Base-by-base conservation (phyloP, 176 grass and related monocot species). In the Ensete ventricosum region DNA sequence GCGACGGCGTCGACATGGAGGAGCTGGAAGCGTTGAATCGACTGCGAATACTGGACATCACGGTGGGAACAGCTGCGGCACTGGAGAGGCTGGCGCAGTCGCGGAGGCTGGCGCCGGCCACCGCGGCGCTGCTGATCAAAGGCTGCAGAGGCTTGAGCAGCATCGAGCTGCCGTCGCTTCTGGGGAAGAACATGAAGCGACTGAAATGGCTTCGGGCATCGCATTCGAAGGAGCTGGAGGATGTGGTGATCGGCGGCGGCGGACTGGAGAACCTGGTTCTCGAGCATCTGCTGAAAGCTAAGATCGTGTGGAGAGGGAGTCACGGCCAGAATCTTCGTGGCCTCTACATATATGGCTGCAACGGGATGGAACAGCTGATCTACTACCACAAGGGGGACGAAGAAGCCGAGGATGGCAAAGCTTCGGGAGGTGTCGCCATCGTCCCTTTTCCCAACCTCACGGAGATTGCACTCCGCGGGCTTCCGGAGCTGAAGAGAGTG, bases 381-480 rank as follows among this genome's bases (percentile, higher is more conserved):
- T 85, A 82, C 55, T 85, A 82, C 53, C 81, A 80, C 34, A 50
- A 73, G 34, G 52, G 72, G 0, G 83, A 77, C n/a, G 77, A 62
- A 9, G 82, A 92, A 65, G 74, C 55, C 1, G 78, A 14, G 2
- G 50, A n/a, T 1, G 22, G 60, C 2, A 12, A 55, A 60, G 20
- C 1, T 1, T 52, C 13, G 14, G 82, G 24, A 52, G 58, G 76
- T 24, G 77, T 89, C 24, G 79, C 83, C 34, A 6, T 43, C 34
- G 34, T 43, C 24, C 87, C 92, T 3, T 96, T 96, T 69, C 92
- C 92, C 24, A 89, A 87, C 60, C 89, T 96, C 43, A 92, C 84
- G 19, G 89, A 92, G 10, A 43, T 96, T 34, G 70, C 81, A 78
- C 71, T 96, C 64, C 87, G 87, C 11, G 80, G 89, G 16, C 60